Percentiles rank a stretch among this genome's conserved stretches.
phyloP scores from a whole-genome alignment of 306 rosid species.

The Fragaria ananassa region DNA sequence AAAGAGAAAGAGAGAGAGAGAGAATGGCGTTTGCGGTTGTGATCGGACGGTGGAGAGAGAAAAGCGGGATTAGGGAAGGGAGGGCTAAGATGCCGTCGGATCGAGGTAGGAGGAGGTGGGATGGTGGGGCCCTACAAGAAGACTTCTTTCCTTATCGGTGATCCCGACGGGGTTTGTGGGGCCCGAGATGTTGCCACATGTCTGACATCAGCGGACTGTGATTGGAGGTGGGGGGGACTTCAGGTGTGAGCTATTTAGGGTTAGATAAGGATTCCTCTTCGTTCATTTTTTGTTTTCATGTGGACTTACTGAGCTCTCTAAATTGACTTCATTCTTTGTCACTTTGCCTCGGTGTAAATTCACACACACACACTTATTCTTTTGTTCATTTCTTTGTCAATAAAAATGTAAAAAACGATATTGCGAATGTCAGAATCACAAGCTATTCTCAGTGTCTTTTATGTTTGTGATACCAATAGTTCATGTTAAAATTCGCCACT shows the following conservation, averaged over 20 bases:
- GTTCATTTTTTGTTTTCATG: not conserved
- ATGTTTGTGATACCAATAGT: no score
- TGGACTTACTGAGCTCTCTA: not conserved
- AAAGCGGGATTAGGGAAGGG: not conserved
- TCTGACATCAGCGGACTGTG: slow-evolving; percentile 25
- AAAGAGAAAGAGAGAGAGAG: slow-evolving; percentile 6
- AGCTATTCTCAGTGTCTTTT: no score
- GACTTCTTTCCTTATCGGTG: slow-evolving; percentile 44
- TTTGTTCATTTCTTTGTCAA: no score
- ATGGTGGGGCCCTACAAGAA: slow-evolving; percentile 27
- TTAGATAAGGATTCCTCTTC: not conserved
- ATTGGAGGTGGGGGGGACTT: slow-evolving; percentile 21
- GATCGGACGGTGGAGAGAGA: slow-evolving; percentile 43
- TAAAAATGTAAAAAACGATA: no score
- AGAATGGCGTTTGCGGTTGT: slow-evolving; percentile 18
- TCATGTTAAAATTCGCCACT: no score
- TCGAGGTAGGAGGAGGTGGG: not conserved
- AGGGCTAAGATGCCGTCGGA: slow-evolving; percentile 1
- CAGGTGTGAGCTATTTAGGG: not conserved
- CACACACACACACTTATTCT: no score
- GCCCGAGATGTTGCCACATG: not conserved
- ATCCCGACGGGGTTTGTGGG: slow-evolving; percentile 48
- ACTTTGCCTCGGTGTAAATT: not conserved
- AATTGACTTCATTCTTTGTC: not conserved
- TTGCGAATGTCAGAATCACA: no score